Evolutionary conservation across 306 rosid genomes (phyloP).

Genomic region (Lathyrus tuberosus): DNA sequence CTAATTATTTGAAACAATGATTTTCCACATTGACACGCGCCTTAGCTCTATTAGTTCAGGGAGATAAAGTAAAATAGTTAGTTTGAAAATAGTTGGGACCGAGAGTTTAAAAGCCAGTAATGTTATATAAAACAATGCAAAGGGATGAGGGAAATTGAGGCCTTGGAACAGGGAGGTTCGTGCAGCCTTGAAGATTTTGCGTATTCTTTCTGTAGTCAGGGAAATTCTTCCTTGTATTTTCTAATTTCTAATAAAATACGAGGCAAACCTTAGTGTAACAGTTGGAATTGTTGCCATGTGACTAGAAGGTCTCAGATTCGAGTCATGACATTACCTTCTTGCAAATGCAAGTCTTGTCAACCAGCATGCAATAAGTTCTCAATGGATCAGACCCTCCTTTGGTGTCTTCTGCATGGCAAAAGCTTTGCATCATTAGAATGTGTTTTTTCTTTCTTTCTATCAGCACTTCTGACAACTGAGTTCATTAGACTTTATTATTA

Average conservation of each 20-base stretch:
- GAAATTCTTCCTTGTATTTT: constrained; percentile 3
- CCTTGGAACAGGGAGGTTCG: neutral
- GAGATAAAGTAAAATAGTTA: neutral
- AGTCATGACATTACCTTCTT: neutral
- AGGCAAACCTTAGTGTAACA: neutral
- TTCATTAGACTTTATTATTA: constrained; percentile 14
- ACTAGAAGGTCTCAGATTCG: neutral
- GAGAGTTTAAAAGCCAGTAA: neutral
- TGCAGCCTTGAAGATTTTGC: neutral
- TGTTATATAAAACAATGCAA: neutral
- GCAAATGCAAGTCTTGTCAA: neutral
- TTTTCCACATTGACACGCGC: constrained; percentile 12
- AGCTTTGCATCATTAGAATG: neutral
- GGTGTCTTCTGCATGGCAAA: no score
- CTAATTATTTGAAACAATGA: constrained; percentile 25
- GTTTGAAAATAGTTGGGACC: neutral
- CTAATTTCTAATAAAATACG: constrained; percentile 13
- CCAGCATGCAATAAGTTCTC: neutral
- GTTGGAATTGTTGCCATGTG: neutral
- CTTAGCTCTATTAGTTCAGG: neutral
- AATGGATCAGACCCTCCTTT: neutral
- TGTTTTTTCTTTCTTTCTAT: neutral
- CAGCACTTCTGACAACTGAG: constrained; percentile 14
- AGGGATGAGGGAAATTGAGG: neutral
- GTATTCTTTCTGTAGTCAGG: neutral